phyloP scores from a whole-genome alignment of 2,329 filamentous ascomycete genomes.

The Onygenales sp. region DNA sequence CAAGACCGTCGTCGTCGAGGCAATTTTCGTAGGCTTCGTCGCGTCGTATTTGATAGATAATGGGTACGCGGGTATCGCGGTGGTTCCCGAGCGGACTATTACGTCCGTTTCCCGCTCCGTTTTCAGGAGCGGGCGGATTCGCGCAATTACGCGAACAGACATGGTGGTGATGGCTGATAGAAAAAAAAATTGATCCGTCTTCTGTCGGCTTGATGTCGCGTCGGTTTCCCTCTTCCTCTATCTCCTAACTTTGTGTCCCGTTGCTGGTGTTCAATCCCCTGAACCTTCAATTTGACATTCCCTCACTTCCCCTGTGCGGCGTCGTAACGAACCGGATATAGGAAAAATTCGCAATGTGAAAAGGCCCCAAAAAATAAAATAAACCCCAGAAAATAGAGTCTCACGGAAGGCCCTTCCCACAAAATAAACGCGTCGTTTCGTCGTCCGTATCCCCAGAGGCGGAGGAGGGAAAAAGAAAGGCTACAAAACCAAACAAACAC shows the following conservation, averaged over 20 bases:
- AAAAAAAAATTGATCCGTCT: too few species aligned
- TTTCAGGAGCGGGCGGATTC: conserved; percentile 79
- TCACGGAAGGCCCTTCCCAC: too few species aligned
- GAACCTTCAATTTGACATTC: too few species aligned
- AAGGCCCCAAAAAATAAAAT: too few species aligned
- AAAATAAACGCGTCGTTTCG: too few species aligned
- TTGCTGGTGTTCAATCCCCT: too few species aligned
- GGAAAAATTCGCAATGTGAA: too few species aligned
- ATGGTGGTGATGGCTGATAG: conserved; percentile 12
- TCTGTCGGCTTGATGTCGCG: neutral
- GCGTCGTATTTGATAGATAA: neutral
- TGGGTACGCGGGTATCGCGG: neutral
- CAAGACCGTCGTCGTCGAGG: conserved; percentile 9
- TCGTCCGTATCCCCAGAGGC: too few species aligned
- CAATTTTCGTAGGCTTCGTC: conserved; percentile 10
- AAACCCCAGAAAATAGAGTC: too few species aligned
- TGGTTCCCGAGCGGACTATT: conserved; percentile 62
- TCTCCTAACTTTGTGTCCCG: too few species aligned
- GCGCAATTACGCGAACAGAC: conserved; percentile 73
- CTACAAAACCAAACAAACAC: neutral
- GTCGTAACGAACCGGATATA: too few species aligned
- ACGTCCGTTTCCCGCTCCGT: conserved; percentile 79
- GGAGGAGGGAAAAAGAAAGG: neutral
- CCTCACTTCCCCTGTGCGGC: too few species aligned
- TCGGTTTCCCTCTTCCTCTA: neutral